These are phyloP conservation scores for Ophiostoma perfectum DNA, from an alignment of 2,329 filamentous ascomycete species.

Conservation along the genomic window DNA sequence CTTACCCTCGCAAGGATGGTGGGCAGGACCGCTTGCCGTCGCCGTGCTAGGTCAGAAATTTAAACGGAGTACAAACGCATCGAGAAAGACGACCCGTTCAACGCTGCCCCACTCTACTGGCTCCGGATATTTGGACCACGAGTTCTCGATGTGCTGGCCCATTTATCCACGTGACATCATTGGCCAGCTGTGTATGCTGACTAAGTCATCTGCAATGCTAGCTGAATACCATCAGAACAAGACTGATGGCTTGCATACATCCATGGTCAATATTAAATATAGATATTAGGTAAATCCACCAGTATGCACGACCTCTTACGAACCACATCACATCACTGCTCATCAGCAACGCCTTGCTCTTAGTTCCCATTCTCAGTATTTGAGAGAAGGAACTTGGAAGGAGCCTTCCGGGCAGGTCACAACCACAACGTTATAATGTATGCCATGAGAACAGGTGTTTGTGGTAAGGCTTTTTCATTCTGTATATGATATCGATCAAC, in stretches of 20 bases:
- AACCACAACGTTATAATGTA: background rate
- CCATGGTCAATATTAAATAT: too few species aligned
- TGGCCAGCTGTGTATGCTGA: background rate
- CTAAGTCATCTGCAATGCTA: background rate
- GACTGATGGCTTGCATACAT: too few species aligned
- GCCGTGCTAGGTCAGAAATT: slow-evolving; percentile 22
- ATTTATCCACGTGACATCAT: background rate
- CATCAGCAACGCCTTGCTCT: background rate
- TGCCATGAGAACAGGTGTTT: background rate
- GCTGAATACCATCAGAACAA: too few species aligned
- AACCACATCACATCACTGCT: background rate
- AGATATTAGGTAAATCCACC: too few species aligned
- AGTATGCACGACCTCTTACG: too few species aligned
- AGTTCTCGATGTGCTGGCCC: background rate
- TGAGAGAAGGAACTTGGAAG: background rate
- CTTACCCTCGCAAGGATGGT: slow-evolving; percentile 21
- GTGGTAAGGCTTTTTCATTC: background rate
- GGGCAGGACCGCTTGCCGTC: slow-evolving; percentile 28
- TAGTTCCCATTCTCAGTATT: background rate
- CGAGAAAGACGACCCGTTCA: slow-evolving; percentile 10
- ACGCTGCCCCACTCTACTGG: background rate
- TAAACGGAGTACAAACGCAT: slow-evolving; percentile 12
- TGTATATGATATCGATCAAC: background rate
- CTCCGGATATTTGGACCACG: background rate
- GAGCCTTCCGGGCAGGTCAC: background rate